A percentile compares a stretch with the other conserved stretches of the same genome.
Evolutionary conservation across 805 yeast species (phyloP).

Genomic region (Hanseniaspora guilliermondii): DNA sequence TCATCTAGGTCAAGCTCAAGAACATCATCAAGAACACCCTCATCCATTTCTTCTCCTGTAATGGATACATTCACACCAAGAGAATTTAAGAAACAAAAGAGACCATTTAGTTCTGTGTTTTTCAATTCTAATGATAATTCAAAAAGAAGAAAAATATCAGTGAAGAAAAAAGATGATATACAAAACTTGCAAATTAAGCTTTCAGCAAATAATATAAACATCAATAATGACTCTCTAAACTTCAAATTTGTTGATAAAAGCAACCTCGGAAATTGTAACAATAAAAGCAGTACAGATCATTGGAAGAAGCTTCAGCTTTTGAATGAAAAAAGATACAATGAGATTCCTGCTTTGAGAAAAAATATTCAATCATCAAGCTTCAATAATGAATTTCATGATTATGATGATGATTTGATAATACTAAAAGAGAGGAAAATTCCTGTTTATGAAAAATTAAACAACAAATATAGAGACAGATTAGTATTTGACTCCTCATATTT

Average conservation of each 20-base stretch:
- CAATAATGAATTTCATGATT: not conserved
- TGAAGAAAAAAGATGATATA: not conserved
- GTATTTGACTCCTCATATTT: slow-evolving; percentile 16
- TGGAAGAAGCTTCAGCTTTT: not conserved
- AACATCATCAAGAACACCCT: not conserved
- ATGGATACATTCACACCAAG: not conserved
- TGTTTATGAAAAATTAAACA: slow-evolving; percentile 20
- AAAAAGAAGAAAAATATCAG: not conserved
- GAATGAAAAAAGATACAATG: not conserved
- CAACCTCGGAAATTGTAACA: not conserved
- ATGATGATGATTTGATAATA: slow-evolving; percentile 23
- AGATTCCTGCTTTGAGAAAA: not conserved
- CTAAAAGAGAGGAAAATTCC: slow-evolving; percentile 24
- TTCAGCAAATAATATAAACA: not conserved
- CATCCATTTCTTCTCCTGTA: not conserved
- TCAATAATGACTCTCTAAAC: not conserved
- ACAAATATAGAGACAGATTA: slow-evolving; percentile 14
- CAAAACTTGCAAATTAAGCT: not conserved
- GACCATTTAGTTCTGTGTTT: not conserved
- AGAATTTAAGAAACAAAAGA: not conserved
- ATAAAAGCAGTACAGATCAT: not conserved
- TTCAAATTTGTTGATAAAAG: not conserved
- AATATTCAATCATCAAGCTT: not conserved
- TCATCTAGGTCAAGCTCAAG: slow-evolving; percentile 7
- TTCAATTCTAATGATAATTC: not conserved